phyloP scores from a whole-genome alignment of 768 basidiomycete species.

The Candolleomyces eurysporus region DNA sequence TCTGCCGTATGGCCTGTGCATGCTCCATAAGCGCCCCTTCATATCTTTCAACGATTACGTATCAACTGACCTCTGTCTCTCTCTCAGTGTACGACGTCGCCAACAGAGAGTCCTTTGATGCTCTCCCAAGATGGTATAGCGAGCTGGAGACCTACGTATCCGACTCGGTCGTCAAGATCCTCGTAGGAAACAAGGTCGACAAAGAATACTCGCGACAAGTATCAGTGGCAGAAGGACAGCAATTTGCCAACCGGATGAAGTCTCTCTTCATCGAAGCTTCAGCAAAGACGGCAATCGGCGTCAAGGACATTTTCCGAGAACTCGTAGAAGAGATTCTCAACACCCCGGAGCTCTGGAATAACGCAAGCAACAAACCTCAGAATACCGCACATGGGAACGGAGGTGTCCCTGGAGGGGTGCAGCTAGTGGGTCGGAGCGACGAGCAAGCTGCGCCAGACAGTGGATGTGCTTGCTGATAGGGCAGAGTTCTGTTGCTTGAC shows the following conservation, averaged over 20 bases:
- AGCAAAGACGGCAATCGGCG: conserved; percentile 87
- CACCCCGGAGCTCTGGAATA: conserved; percentile 77
- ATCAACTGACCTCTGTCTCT: background rate
- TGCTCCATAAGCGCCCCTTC: background rate
- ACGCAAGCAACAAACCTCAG: conserved; percentile 22
- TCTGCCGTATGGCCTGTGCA: background rate
- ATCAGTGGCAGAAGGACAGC: conserved; percentile 67
- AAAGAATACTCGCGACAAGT: conserved; percentile 95
- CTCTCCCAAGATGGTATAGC: conserved; percentile 88
- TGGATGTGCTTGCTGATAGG: conserved; percentile 28
- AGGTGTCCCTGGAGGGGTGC: conserved; percentile 51
- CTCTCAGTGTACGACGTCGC: conserved; percentile 89
- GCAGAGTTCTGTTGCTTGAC: background rate
- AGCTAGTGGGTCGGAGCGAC: conserved; percentile 37
- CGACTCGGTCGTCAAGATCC: conserved; percentile 83
- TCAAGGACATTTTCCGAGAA: conserved; percentile 68
- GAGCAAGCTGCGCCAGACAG: conserved; percentile 18
- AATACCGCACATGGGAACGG: conserved; percentile 40
- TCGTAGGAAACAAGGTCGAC: conserved; percentile 94
- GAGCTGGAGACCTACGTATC: conserved; percentile 94
- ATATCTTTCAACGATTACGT: background rate
- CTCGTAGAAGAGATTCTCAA: conserved; percentile 82
- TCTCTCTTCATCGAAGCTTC: conserved; percentile 90
- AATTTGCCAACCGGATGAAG: conserved; percentile 79
- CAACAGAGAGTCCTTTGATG: conserved; percentile 89